Evolutionary conservation across 2,329 filamentous ascomycete genomes (phyloP), one percentile per base, ranked within the genome.

Genomic region (Elsinoe arachidis): DNA sequence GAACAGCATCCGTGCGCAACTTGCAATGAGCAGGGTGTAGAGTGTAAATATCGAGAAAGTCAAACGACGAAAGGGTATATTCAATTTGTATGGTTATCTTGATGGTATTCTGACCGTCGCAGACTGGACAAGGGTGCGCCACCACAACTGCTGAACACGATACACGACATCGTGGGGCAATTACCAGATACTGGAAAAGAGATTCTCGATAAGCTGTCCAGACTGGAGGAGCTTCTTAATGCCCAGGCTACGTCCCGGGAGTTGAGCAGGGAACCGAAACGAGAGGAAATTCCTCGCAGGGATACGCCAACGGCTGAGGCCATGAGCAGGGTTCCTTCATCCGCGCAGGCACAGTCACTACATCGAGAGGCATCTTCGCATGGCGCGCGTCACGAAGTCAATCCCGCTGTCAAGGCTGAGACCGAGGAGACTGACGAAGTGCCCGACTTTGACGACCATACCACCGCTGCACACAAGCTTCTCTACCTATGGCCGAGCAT

Each of bases 41-140:
- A 84, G 55, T 99, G 89, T 75, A 85, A 88, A 70, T 97, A 96
- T 71, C 85, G 91, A 63, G 91, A 96, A 67, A 87, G 93, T 5
- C 87, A 90, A 19, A 90, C 90, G 14, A 93, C 95, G 9, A 53
- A 68, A 92, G 95, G 34, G 49, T 53, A 15, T 15, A 15, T 51
- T 35, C 2, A 15, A 23, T n/a, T n/a, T 30, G 7, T 9, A 21
- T n/a, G 19, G 34, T 2, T 3, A 15, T 5, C 33, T 21, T 14
- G 14, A 26, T 39, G 88, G 95, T 78, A 70, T 86, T 60, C 62
- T 53, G 46, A 34, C 39, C 43, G 17, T 44, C 9, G n/a, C 34
- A 53, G 49, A 15, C 19, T 21, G 47, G 41, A 19, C 21, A 35
- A 58, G 33, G 39, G 19, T 34, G 30, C 59, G 21, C 54, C 63